Conservation (phyloP, 176 grass and related monocot species). For the Oryza longistaminata region DNA sequence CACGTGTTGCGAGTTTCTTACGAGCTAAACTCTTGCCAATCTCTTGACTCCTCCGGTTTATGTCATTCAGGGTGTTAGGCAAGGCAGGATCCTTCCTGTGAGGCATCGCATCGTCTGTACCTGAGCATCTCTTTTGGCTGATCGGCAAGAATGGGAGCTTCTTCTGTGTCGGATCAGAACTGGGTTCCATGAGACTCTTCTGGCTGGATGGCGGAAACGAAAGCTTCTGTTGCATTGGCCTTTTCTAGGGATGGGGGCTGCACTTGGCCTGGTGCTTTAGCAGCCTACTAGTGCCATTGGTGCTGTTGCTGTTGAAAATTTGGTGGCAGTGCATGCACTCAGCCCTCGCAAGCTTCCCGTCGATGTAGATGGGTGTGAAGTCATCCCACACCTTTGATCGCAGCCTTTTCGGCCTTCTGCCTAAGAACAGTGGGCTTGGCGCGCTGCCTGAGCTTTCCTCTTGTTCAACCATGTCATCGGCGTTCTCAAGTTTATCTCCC, state of each 20-base stretch:
- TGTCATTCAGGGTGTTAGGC: not conserved
- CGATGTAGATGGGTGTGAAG: constrained; percentile 31
- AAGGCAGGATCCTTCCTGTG: not conserved
- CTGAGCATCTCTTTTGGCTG: constrained; percentile 12
- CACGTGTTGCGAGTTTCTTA: not conserved
- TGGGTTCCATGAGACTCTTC: not conserved
- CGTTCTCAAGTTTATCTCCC: constrained; percentile 15
- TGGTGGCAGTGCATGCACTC: constrained; percentile 36
- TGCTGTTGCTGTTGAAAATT: not conserved
- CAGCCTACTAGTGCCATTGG: constrained; percentile 30
- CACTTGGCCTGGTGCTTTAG: constrained; percentile 20
- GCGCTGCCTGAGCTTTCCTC: constrained; percentile 27
- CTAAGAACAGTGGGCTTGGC: not conserved
- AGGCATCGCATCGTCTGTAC: not conserved
- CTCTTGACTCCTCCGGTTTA: not conserved
- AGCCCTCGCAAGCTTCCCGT: not conserved
- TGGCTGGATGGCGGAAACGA: not conserved
- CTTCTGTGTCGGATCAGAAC: constrained; percentile 17
- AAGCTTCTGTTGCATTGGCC: not conserved
- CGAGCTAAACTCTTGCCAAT: constrained; percentile 15
- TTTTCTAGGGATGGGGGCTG: not conserved
- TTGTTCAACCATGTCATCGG: constrained; percentile 8
- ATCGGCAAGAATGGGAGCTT: constrained; percentile 29
- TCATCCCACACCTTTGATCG: constrained; percentile 37
- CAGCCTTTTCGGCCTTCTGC: constrained; percentile 16